phyloP scores from a whole-genome alignment of 2,329 filamentous ascomycete species.

The Parascedosporium putredinis region DNA sequence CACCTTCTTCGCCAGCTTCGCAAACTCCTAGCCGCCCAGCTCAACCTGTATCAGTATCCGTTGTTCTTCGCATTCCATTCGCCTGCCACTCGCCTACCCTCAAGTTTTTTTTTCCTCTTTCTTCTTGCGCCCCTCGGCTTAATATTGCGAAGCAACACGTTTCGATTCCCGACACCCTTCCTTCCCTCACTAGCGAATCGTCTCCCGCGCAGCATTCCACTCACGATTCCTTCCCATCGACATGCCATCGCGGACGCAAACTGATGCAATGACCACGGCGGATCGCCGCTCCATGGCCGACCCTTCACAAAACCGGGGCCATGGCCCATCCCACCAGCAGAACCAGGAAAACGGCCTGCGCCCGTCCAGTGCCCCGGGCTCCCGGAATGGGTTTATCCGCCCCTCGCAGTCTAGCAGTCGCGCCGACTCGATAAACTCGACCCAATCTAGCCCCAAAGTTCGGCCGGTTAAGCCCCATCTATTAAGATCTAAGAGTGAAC shows the following conservation, averaged over 20 bases:
- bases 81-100: not conserved
- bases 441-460: constrained; percentile 13
- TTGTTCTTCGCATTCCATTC: not conserved
- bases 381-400: constrained; percentile 23
- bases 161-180: too few relatives aligned
- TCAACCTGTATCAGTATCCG: not conserved
- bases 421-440: constrained; percentile 13
- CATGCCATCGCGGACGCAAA: constrained; percentile 4
- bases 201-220: too few relatives aligned
- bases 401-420: constrained; percentile 21
- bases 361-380: constrained; percentile 35
- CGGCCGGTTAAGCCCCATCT: constrained; percentile 38
- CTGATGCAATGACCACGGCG: not conserved
- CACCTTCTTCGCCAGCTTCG: not conserved
- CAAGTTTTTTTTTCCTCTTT: too few relatives aligned
- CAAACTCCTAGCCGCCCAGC: not conserved
- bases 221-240: too few relatives aligned
- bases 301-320: constrained; percentile 9
- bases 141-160: too few relatives aligned
- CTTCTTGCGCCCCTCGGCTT: too few relatives aligned
- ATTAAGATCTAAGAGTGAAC: constrained; percentile 47
- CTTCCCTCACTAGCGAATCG: too few relatives aligned
- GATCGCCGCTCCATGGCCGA: constrained; percentile 1
- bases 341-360: constrained; percentile 21
- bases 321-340: constrained; percentile 11